A percentile compares a stretch with the other conserved stretches of the same genome.
phyloP scores from a whole-genome alignment of 371 early-diverging fungal genomes.

The Neoconidiobolus thromboides region DNA sequence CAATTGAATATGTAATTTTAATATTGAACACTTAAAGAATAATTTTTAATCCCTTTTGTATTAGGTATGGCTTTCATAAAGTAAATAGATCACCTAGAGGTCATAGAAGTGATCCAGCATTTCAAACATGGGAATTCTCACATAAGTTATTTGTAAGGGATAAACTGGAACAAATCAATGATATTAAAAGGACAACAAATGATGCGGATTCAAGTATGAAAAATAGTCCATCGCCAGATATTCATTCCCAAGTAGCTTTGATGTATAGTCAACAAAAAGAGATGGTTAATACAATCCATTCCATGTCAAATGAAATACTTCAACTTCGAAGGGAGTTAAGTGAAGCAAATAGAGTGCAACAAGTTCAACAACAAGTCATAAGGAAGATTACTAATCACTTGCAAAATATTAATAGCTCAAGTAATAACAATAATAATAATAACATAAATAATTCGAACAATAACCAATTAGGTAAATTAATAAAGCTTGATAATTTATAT shows the following conservation, averaged over 20 bases:
- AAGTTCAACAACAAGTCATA: conserved; percentile 29
- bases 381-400: background rate
- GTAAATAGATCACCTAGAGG: conserved; percentile 71
- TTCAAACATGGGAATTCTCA: conserved; percentile 85
- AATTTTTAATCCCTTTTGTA: background rate
- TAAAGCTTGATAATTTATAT: too few species aligned
- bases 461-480: background rate
- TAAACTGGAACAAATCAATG: conserved; percentile 57
- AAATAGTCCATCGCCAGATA: conserved; percentile 36
- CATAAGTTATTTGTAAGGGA: conserved; percentile 65
- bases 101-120: conserved; percentile 54
- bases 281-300: conserved; percentile 44
- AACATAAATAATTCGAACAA: background rate
- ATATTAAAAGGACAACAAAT: conserved; percentile 70
- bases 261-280: conserved; percentile 68
- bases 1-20: conserved; percentile 58
- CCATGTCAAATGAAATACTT: conserved; percentile 41
- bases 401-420: background rate
- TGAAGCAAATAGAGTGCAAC: conserved; percentile 40
- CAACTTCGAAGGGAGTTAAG: conserved; percentile 46
- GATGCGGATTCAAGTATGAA: conserved; percentile 50
- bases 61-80: conserved; percentile 74
- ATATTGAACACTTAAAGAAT: background rate
- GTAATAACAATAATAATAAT: background rate
- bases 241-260: conserved; percentile 43